A percentile compares a stretch with the other conserved stretches of the same genome.
Evolutionary conservation across 208 protist genomes (phyloP).

Genomic region (Trypanosoma caninum): DNA sequence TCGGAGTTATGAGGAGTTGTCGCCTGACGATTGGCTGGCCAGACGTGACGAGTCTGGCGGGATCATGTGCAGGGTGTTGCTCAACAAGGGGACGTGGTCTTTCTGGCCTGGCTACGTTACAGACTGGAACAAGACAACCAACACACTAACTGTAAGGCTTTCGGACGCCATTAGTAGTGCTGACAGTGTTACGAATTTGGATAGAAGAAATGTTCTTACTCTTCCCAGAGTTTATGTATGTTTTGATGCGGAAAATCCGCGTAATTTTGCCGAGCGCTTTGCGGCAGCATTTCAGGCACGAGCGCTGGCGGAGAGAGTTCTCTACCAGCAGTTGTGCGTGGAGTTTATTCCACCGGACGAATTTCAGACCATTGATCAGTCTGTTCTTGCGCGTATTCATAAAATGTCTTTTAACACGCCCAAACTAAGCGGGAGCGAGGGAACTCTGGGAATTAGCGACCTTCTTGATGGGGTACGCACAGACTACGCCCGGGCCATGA

Average conservation of each 20-base stretch:
- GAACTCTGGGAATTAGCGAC: constrained; percentile 57
- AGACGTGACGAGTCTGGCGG: constrained; percentile 27
- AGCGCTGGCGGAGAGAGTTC: constrained; percentile 60
- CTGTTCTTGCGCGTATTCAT: constrained; percentile 57
- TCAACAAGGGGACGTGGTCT: constrained; percentile 19
- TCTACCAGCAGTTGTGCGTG: constrained; percentile 90
- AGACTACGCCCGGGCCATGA: constrained; percentile 90
- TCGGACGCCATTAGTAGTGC: constrained; percentile 5
- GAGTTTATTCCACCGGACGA: constrained; percentile 94
- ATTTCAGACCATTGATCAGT: constrained; percentile 68
- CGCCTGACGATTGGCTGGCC: constrained; percentile 61
- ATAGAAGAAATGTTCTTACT: constrained; percentile 3
- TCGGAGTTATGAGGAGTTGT: constrained; percentile 80
- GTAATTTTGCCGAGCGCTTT: constrained; percentile 89
- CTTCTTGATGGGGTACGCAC: constrained; percentile 76
- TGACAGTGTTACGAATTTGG: not conserved
- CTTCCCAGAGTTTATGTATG: constrained; percentile 86
- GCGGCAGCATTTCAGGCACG: constrained; percentile 73
- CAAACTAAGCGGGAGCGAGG: constrained; percentile 67
- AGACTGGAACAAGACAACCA: constrained; percentile 27
- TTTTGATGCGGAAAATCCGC: constrained; percentile 92
- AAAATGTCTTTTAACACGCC: constrained; percentile 70
- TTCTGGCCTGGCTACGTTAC: constrained; percentile 33
- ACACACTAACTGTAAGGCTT: constrained; percentile 36
- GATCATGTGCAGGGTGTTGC: constrained; percentile 47